Evolutionary conservation across 768 basidiomycete genomes (phyloP).

Genomic region (Mycena capillaripes): DNA sequence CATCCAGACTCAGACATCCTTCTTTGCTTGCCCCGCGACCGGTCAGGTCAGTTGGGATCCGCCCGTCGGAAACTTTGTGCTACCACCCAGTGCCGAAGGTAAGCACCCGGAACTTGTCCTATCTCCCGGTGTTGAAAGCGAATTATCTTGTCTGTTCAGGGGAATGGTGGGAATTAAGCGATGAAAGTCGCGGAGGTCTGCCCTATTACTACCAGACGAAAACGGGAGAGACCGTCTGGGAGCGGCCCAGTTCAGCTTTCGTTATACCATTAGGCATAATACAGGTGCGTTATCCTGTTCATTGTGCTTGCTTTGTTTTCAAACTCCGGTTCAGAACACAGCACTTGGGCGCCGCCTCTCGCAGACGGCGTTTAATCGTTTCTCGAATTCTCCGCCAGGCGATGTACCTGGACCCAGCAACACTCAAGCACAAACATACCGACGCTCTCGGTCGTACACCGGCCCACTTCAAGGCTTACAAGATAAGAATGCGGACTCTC

Average conservation of each 20-base stretch:
- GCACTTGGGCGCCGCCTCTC: conserved; percentile 81
- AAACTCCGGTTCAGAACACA: conserved; percentile 66
- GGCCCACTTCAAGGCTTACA: conserved; percentile 47
- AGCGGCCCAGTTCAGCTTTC: conserved; percentile 80
- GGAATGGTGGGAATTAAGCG: conserved; percentile 97
- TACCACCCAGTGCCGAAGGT: conserved; percentile 86
- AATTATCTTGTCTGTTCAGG: too few species aligned
- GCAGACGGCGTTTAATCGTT: conserved; percentile 61
- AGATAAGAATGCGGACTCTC: conserved; percentile 24
- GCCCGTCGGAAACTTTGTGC: conserved; percentile 90
- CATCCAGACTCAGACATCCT: conserved; percentile 70
- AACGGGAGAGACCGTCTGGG: conserved; percentile 93
- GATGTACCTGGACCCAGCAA: conserved; percentile 34
- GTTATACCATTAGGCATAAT: conserved; percentile 93
- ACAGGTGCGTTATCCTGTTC: conserved; percentile 65
- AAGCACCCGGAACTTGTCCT: conserved; percentile 95
- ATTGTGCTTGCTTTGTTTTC: neutral
- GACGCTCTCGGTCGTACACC: conserved; percentile 54
- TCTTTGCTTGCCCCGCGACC: conserved; percentile 94
- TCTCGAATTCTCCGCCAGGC: conserved; percentile 53
- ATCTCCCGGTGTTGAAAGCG: conserved; percentile 86
- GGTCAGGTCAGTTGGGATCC: conserved; percentile 58
- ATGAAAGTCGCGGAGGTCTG: conserved; percentile 76
- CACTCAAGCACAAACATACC: conserved; percentile 48
- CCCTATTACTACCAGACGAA: conserved; percentile 97